A percentile compares a stretch with the other conserved stretches of the same genome.
Conservation (phyloP, 257 asterid genomes). For the Leonotis leonurus region DNA sequence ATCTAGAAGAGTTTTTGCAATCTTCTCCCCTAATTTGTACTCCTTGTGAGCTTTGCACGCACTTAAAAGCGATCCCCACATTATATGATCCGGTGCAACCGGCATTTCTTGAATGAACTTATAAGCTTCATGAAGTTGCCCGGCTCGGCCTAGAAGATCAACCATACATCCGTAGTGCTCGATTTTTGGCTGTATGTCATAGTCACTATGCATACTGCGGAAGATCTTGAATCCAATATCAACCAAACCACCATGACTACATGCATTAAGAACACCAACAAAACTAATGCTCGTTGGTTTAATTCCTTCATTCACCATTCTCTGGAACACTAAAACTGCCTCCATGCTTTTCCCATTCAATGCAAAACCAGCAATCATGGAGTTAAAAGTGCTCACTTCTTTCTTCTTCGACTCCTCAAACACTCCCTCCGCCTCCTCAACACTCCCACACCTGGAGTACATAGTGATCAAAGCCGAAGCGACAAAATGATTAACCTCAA, state of each 20-base stretch:
- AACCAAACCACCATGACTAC: slow-evolving; percentile 48
- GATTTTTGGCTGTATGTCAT: slow-evolving; percentile 30
- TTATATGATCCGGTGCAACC: slow-evolving; percentile 31
- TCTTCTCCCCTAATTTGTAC: slow-evolving; percentile 32
- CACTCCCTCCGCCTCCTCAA: slow-evolving; percentile 37
- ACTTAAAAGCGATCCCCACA: slow-evolving; percentile 44
- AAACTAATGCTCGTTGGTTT: slow-evolving; percentile 39
- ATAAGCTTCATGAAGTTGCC: slow-evolving; percentile 44
- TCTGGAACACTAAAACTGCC: slow-evolving; percentile 32
- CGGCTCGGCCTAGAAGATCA: slow-evolving; percentile 56
- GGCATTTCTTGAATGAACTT: slow-evolving; percentile 24
- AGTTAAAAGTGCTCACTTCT: slow-evolving; percentile 40
- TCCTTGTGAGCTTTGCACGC: slow-evolving; percentile 45
- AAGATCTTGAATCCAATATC: slow-evolving; percentile 35
- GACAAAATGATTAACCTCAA: slow-evolving; percentile 37
- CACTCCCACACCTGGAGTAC: slow-evolving; percentile 48
- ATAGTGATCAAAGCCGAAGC: slow-evolving; percentile 47
- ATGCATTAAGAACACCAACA: slow-evolving; percentile 43
- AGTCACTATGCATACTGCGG: slow-evolving; percentile 25
- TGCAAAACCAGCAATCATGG: slow-evolving; percentile 43
- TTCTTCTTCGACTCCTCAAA: slow-evolving; percentile 27
- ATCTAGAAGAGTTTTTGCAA: slow-evolving; percentile 23
- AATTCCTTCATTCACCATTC: slow-evolving; percentile 32
- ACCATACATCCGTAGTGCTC: slow-evolving; percentile 59
- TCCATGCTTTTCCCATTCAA: slow-evolving; percentile 42